Conservation (phyloP, 495 filamentous ascomycete species). For the Hapsidospora chrysogenum region DNA sequence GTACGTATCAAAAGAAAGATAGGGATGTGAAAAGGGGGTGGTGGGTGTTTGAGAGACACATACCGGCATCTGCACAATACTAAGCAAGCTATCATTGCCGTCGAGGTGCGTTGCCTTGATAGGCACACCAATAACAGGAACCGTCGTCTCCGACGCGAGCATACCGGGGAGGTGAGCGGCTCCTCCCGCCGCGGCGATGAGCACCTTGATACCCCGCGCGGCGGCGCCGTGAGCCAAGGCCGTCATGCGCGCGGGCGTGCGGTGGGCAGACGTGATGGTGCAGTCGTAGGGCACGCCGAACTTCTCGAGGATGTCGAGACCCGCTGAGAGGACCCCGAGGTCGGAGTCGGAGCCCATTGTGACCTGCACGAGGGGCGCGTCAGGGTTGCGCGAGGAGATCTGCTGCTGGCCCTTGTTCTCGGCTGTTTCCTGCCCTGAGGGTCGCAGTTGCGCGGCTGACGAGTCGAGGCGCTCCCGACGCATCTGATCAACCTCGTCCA, state of each 20-base stretch:
- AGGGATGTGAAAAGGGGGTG: too few relatives aligned
- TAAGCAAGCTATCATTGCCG: constrained; percentile 76
- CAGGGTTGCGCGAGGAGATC: constrained; percentile 8
- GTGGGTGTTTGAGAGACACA: too few relatives aligned
- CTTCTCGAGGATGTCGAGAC: constrained; percentile 55
- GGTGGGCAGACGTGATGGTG: constrained; percentile 86
- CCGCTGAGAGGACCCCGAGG: constrained; percentile 59
- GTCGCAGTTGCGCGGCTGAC: constrained; percentile 9
- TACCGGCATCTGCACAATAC: constrained; percentile 84
- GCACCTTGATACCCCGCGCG: constrained; percentile 59
- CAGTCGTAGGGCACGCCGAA: constrained; percentile 61
- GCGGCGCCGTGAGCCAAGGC: constrained; percentile 53
- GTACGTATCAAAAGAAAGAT: too few relatives aligned
- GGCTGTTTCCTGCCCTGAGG: constrained; percentile 3
- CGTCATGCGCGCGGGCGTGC: constrained; percentile 74
- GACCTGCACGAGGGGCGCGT: constrained; percentile 50
- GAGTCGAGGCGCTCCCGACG: constrained; percentile 34
- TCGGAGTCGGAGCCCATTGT: constrained; percentile 96
- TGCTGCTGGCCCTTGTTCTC: constrained; percentile 10
- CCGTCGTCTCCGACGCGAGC: constrained; percentile 67
- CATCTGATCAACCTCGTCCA: constrained; percentile 47
- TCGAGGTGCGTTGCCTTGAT: constrained; percentile 76
- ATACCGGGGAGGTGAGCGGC: constrained; percentile 89
- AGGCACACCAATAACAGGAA: constrained; percentile 87
- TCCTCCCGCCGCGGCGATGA: constrained; percentile 89